Base-by-base conservation (phyloP, 2,329 filamentous ascomycete species). In the Aspergillus cejpii region DNA sequence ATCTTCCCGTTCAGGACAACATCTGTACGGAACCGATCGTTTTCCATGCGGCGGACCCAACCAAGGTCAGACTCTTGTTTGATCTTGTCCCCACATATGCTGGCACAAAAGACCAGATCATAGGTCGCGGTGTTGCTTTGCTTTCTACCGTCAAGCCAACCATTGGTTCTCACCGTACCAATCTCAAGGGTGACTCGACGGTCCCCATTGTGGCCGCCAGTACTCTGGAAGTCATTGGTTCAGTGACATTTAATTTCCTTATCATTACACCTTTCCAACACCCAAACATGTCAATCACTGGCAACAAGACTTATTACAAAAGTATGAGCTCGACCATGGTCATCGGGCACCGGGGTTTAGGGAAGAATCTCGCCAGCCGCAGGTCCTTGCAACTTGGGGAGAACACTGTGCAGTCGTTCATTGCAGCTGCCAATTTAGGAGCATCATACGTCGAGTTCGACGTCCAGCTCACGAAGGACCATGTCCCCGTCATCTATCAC, bases 391-490 rank as follows among this genome's bases (percentile, higher is more conserved):
- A 98, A 63, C 75, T 98, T 1, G 94, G 92, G 48, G 92, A 98
- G 68, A 98, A 98, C 65, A 98, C 92, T 0, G 76, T 98, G 20
- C 85, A 81, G 44, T 97, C 92, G 0, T 98, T 98, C 68, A 95
- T 97, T 60, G 88, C 91, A 2, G 92, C 92, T 2, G 90, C 91
- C 34, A 97, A 96, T 55, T 69, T 98, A 41, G 92, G 92, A 6
- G 92, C 80, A 10, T 78, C 77, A 7, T 84, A 84, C 56, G 80
- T 84, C 27, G 81, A 84, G 56, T 80, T 80, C 59, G 92, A 98
- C 63, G 92, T 98, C 0, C 92, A 98, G 64, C 74, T 98, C 29
- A 98, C 92, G n/a, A 98, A 98, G 62, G 92, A 98, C 62, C 89
- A 94, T 58, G 89, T 98, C 1, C 92, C 92, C 0, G 91, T 98